Percentiles rank a stretch among this genome's conserved stretches.
Conservation (phyloP, 176 grass and related monocot species). For the Hsuehochloa calcarea region DNA sequence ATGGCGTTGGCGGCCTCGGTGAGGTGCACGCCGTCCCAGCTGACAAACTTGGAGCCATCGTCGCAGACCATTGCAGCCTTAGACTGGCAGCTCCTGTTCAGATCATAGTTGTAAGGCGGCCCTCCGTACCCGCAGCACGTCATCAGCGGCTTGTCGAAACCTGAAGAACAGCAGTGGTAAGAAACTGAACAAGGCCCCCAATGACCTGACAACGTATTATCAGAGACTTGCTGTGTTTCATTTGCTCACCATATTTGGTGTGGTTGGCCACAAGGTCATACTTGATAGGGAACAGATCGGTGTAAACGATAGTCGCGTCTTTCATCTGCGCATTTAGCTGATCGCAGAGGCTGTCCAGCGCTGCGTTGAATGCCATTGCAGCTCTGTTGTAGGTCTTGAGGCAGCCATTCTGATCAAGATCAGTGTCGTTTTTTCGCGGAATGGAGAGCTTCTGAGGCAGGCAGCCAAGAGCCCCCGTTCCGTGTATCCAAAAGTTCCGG, state of each 20-base stretch:
- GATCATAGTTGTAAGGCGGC: constrained; percentile 59
- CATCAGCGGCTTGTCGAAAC: constrained; percentile 69
- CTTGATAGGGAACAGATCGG: constrained; percentile 72
- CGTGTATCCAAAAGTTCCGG: constrained; percentile 77
- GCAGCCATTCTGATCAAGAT: constrained; percentile 69
- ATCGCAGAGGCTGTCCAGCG: constrained; percentile 48
- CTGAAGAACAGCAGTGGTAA: constrained; percentile 35
- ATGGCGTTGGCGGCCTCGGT: constrained; percentile 35
- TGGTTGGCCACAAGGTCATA: constrained; percentile 80
- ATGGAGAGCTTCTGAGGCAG: constrained; percentile 85
- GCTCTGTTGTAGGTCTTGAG: constrained; percentile 71
- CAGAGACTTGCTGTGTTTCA: background rate
- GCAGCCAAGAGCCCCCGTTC: constrained; percentile 70
- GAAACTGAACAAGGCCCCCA: background rate
- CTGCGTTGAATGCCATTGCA: constrained; percentile 65
- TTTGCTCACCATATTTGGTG: constrained; percentile 56
- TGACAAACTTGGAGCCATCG: constrained; percentile 41
- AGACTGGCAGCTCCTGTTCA: constrained; percentile 36
- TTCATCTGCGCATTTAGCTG: constrained; percentile 52
- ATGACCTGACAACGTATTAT: background rate
- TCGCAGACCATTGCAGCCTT: constrained; percentile 21
- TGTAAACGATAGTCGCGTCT: constrained; percentile 60
- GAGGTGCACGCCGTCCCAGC: constrained; percentile 55
- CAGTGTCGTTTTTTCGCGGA: constrained; percentile 45
- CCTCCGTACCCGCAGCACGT: constrained; percentile 76